These are phyloP conservation scores for Nadsonia commutata DNA, from an alignment of 1,139 yeast genomes.

Conservation along the genomic window DNA sequence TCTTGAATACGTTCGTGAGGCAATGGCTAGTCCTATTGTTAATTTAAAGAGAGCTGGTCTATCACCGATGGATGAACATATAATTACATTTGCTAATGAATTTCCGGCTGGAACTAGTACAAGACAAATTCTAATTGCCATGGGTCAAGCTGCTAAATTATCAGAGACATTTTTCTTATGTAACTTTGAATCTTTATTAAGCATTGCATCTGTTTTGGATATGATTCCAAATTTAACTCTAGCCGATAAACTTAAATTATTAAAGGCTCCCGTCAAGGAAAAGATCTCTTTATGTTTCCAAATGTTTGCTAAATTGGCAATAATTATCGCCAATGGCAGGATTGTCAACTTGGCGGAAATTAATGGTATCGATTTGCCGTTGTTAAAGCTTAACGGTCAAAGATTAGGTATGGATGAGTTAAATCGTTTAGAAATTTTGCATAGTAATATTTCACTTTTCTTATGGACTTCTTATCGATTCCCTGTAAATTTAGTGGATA, in stretches of 20 bases:
- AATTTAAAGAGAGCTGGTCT: slow-evolving; percentile 16
- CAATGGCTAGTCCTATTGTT: slow-evolving; percentile 18
- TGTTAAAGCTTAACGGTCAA: slow-evolving; percentile 7
- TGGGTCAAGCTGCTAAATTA: slow-evolving; percentile 11
- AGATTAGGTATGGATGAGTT: slow-evolving; percentile 7
- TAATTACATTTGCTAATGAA: slow-evolving; percentile 14
- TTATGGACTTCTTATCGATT: slow-evolving; percentile 82
- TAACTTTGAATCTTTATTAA: slow-evolving; percentile 14
- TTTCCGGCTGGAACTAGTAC: slow-evolving; percentile 11
- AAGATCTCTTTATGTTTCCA: slow-evolving; percentile 8
- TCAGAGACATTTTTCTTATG: slow-evolving; percentile 13
- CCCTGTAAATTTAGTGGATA: slow-evolving; percentile 67
- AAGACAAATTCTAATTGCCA: slow-evolving; percentile 13
- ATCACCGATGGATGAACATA: slow-evolving; percentile 18
- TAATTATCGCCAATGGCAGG: slow-evolving; percentile 18
- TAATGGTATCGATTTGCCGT: slow-evolving; percentile 12
- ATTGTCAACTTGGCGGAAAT: slow-evolving; percentile 19
- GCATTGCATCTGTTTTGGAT: slow-evolving; percentile 16
- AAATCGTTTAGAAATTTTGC: slow-evolving; percentile 44
- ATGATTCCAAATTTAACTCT: slow-evolving; percentile 18
- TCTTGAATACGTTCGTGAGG: slow-evolving; percentile 16
- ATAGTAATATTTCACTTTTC: slow-evolving; percentile 52
- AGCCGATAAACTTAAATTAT: slow-evolving; percentile 18
- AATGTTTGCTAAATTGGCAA: slow-evolving; percentile 19
- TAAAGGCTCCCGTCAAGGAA: slow-evolving; percentile 23